A percentile compares a stretch with the other conserved stretches of the same genome.
These are phyloP conservation scores for Aphanomyces euteiches DNA, from an alignment of 352 stramenopile species.

Conservation along the genomic window DNA sequence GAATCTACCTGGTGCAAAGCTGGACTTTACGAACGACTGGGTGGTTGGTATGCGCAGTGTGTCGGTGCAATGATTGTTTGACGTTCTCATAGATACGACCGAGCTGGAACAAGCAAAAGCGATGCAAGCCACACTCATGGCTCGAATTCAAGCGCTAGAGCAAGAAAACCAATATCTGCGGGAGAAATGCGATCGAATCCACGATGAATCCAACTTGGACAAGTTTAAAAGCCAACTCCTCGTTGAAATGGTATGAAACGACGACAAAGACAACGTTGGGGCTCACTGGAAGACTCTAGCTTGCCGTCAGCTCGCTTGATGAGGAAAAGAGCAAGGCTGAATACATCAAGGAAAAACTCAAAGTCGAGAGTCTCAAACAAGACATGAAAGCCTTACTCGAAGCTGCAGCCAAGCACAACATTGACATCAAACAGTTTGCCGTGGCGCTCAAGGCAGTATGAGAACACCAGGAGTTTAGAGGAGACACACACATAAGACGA, in stretches of 20 bases:
- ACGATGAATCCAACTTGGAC: conserved; percentile 81
- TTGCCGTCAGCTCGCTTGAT: conserved; percentile 76
- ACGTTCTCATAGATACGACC: conserved; percentile 48
- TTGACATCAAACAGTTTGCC: conserved; percentile 60
- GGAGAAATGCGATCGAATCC: conserved; percentile 56
- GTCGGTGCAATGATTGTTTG: conserved; percentile 12
- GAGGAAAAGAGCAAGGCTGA: conserved; percentile 63
- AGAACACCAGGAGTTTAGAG: background rate
- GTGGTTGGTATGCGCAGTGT: conserved; percentile 46
- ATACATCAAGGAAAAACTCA: conserved; percentile 58
- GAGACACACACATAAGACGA: too few species aligned
- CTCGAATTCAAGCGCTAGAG: conserved; percentile 49
- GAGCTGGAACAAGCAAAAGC: conserved; percentile 46
- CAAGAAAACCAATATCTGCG: conserved; percentile 57
- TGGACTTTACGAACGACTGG: conserved; percentile 52
- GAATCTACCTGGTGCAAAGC: conserved; percentile 48
- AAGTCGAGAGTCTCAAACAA: conserved; percentile 49
- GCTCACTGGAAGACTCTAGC: conserved; percentile 33
- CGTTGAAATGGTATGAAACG: conserved; percentile 66
- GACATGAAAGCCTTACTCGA: conserved; percentile 72
- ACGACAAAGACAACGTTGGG: too few species aligned
- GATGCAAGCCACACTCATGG: conserved; percentile 37
- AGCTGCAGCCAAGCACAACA: conserved; percentile 53
- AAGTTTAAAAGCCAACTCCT: conserved; percentile 87
- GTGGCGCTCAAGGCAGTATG: background rate